phyloP scores from a whole-genome alignment of 495 filamentous ascomycete genomes.

The Darksidea phi region DNA sequence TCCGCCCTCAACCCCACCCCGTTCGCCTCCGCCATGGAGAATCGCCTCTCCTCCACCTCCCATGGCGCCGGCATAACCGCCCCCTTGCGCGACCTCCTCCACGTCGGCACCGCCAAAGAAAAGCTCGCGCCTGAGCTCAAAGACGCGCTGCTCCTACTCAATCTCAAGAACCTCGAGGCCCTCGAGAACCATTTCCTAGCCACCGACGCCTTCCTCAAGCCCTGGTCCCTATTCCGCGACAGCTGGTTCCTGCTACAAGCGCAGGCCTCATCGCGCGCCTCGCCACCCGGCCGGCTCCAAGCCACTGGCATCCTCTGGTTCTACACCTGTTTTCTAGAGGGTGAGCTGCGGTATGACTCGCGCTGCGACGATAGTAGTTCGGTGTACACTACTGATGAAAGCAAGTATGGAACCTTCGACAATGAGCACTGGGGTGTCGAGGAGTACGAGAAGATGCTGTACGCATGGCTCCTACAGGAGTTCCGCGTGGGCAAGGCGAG shows the following conservation, averaged over 20 bases:
- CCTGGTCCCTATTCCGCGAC: slow-evolving; percentile 28
- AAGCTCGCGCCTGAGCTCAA: neutral
- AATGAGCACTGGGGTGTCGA: slow-evolving; percentile 8
- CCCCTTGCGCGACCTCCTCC: no score
- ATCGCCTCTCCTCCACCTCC: no score
- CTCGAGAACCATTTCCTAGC: slow-evolving; percentile 13
- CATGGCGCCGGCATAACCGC: no score
- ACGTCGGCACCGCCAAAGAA: neutral
- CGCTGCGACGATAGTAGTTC: slow-evolving; percentile 6
- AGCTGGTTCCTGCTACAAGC: slow-evolving; percentile 13
- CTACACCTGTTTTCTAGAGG: slow-evolving; percentile 1
- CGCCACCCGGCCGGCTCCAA: slow-evolving; percentile 4
- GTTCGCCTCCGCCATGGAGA: no score
- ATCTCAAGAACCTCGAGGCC: neutral
- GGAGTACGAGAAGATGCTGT: slow-evolving; percentile 23
- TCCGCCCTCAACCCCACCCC: no score
- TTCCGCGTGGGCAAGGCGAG: slow-evolving; percentile 20
- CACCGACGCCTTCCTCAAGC: slow-evolving; percentile 13
- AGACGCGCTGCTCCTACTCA: slow-evolving; percentile 5
- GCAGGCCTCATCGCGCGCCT: neutral
- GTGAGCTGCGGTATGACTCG: slow-evolving; percentile 16
- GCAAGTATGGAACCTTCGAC: slow-evolving; percentile 2
- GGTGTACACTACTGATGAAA: neutral
- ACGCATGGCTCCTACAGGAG: slow-evolving; percentile 22
- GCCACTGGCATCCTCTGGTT: no score